Conservation (phyloP, 176 grass and related monocot genomes). For the maize (Zea mays) region Zm-B73-REFERENCE-NAM-5.0 NC_050100.1:194172001-194172500, state of each 20-base stretch:
- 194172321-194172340: no score
- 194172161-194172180: no score
- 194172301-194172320: no score
- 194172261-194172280: no score
- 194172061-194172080: neutral
- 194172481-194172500: neutral
- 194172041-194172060: neutral
- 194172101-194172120: neutral
- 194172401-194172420: no score
- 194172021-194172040: neutral
- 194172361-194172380: no score
- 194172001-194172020: neutral
- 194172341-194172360: no score
- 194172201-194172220: neutral
- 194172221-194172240: neutral
- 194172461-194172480: neutral
- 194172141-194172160: neutral
- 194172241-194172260: no score
- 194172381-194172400: no score
- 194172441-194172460: no score
- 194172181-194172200: neutral
- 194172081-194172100: slow-evolving; percentile 4
- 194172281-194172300: no score
- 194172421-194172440: no score
- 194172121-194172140: neutral